phyloP scores from a whole-genome alignment of 192 early-diverging fungal genomes.

The Helicostylum pulchrum region DNA sequence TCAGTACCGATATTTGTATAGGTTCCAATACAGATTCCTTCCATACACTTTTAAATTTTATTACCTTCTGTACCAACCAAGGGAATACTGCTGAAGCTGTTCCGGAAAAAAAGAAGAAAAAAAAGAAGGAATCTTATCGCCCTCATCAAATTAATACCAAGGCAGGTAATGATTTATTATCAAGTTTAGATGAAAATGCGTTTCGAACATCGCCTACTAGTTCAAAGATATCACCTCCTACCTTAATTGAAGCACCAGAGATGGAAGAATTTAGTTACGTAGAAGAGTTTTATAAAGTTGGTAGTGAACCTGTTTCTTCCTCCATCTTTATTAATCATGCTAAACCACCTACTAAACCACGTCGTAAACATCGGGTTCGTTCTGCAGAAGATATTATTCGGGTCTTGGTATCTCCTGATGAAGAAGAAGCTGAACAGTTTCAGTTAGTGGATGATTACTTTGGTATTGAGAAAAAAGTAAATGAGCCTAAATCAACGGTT shows the following conservation, averaged over 20 bases:
- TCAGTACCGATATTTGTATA: constrained; percentile 44
- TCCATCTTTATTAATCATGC: background rate
- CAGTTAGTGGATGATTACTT: constrained; percentile 48
- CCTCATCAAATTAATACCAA: background rate
- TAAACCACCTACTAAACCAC: constrained; percentile 19
- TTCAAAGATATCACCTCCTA: background rate
- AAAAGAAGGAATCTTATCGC: background rate
- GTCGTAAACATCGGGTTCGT: constrained; percentile 13
- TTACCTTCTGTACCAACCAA: constrained; percentile 40
- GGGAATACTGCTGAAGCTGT: constrained; percentile 1
- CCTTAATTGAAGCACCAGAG: constrained; percentile 9
- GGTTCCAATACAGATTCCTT: constrained; percentile 66
- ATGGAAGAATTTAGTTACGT: constrained; percentile 39
- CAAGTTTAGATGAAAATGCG: constrained; percentile 53
- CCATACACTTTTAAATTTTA: constrained; percentile 50
- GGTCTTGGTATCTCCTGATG: constrained; percentile 9
- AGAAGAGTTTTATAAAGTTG: constrained; percentile 44
- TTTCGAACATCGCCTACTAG: constrained; percentile 30
- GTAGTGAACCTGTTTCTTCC: constrained; percentile 4
- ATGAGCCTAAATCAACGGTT: constrained; percentile 22
- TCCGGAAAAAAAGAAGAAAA: constrained; percentile 1
- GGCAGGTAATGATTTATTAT: constrained; percentile 28
- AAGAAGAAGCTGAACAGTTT: constrained; percentile 23
- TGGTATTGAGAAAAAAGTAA: constrained; percentile 34
- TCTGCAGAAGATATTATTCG: constrained; percentile 40